Base-by-base conservation (phyloP, 1,284 basidiomycete species). In the Hortiboletus rubellus region DNA sequence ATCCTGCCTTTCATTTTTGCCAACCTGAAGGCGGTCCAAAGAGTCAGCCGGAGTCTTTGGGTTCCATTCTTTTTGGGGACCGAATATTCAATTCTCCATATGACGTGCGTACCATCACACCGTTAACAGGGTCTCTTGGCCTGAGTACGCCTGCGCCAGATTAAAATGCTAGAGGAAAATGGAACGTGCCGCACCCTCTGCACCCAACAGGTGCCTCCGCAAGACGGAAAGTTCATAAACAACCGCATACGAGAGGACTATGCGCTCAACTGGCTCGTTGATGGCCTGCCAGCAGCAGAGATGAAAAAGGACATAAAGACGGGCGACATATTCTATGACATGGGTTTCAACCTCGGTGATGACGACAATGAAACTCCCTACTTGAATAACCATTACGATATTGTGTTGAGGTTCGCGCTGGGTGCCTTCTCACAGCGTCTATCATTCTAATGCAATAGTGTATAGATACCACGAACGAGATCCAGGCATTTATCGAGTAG, bases 1-100 rank as follows among this genome's bases (percentile, higher is more conserved):
- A 94, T 66, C 83, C 87, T 2, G 78, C 79, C 44, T 91, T 98
- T 64, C 87, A 88, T 62, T 98, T 98, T 74, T 98, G 96, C 70
- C 68, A 82, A 61, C 96, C 96, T 7, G 76, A 82, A 49, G 86
- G 80, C 8, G 93, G 92, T 5, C 86, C 89, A 2, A 76, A 86
- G 68, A 86, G 88, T 65, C 87, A 94, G 70, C 86, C 91, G 14
- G 96, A 97, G 74, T 91, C 89, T 2, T 78, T 99, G 30, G 96
- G 96, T 6, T 94, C 92, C 33, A 95, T 97, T 61, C 78, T 99
- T 15, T 98, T 98, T 66, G 96, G 96, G 33, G 96, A 99, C 77
- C 84, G 96, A 59, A 95, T 99, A 69, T 94, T 96, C 75, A 88
- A 89, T 70, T 94, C 92, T 9, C 89, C 91, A 3, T 96, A 95